Evolutionary conservation across 1,284 basidiomycete genomes (phyloP), one percentile per base, ranked within the genome.

Genomic region (Taiwanofungus camphoratus): DNA sequence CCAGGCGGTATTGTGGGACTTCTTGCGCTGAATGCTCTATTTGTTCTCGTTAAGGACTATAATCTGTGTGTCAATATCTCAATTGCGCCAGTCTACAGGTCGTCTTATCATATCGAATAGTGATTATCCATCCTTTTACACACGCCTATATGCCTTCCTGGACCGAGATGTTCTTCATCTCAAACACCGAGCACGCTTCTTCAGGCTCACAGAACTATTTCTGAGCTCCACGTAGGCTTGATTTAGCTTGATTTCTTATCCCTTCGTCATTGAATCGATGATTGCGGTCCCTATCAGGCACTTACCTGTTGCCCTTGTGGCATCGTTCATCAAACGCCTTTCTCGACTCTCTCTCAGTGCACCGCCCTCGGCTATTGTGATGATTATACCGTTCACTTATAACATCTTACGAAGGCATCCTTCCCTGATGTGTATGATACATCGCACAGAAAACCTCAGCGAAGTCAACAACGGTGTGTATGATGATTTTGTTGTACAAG

Each of bases 81-180:
- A 24, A 9, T 15, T 26, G 3, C 2, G 2, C 3, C 12, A 7
- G 19, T 21, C 21, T n/a, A 6, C 18, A 29, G 26, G 9, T 29
- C 26, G n/a, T n/a, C 26, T 29, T 29, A 29, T 4, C 13, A 15
- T 15, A 13, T 21, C 16, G 31, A 29, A 2, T 47, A 93, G 92
- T 23, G 94, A 98, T 61, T 98, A 96, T 59, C 95, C 96, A 3
- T 84, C 82, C 7, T 98, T 99, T 67, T 99, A 97, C 70, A 87
- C 83, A 3, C 80, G 87, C n/a, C 74, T 99, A 3, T 99, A 99
- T 57, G 77, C 80, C 1, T 88, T 98, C 59, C 74, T 99, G 9
- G 87, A 92, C 58, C 73, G 82, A 13, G 79, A 92, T 21, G 77
- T 97, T 2, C 75, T 99, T 18, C 95, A 99, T 60, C 78, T 91